phyloP scores from a whole-genome alignment of 73 alveolate genomes.

The Uronychia binucleata region DNA sequence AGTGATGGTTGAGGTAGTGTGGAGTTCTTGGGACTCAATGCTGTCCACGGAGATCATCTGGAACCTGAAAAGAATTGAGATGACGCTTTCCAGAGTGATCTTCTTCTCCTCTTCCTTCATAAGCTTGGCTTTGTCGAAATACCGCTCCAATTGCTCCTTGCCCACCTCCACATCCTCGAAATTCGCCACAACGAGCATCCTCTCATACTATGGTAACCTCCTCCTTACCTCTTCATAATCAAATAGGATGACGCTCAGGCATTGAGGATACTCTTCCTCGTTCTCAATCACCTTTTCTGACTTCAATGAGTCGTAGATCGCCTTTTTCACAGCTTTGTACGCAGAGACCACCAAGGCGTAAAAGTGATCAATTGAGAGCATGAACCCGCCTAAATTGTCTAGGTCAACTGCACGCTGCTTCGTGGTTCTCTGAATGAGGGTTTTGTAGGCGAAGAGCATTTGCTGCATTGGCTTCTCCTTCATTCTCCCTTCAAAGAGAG shows the following conservation, averaged over 20 bases:
- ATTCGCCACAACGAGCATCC: background rate
- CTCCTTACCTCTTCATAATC: background rate
- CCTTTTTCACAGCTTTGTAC: background rate
- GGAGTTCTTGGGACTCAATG: too few species aligned
- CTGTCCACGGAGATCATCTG: background rate
- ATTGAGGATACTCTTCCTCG: background rate
- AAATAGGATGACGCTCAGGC: background rate
- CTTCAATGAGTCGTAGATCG: background rate
- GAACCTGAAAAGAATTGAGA: conserved; percentile 5
- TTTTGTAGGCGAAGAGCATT: background rate
- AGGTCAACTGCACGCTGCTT: background rate
- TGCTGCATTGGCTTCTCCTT: background rate
- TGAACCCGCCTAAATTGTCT: background rate
- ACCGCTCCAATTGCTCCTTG: background rate
- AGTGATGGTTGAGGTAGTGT: too few species aligned
- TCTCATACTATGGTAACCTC: background rate
- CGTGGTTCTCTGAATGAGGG: background rate
- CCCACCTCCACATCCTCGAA: background rate
- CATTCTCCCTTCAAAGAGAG: background rate
- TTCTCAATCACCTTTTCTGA: background rate
- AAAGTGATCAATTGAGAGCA: background rate
- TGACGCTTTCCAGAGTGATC: conserved; percentile 18
- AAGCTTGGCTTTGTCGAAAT: conserved; percentile 5
- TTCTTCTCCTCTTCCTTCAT: conserved; percentile 18
- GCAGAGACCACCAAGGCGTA: background rate